Base-by-base conservation (phyloP, 73 alveolate genomes). In the Tetrahymena malaccensis region DNA sequence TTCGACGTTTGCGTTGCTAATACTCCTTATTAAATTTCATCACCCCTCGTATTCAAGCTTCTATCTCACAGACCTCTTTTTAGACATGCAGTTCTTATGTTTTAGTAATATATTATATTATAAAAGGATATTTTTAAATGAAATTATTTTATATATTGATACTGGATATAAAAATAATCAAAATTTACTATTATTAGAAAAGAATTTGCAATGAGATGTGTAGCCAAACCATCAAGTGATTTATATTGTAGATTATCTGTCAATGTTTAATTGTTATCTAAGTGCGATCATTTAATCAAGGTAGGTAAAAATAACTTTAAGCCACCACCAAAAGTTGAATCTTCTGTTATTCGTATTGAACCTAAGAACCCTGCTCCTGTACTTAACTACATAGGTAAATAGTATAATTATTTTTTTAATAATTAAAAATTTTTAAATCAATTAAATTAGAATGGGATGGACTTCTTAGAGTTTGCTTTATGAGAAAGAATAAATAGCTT, bases 261-360 rank as follows among this genome's bases (percentile, higher is more conserved):
- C 22, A 99, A 99, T 94, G 99, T 98, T 40, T 98, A 99, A 96
- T 96, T 99, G 97, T 97, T 99, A 57, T 96, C 99, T 50, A 98
- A 99, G 94, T 99, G 97, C n/a, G 99, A 98, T 93, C 99, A 99
- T 96, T 95, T 99, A 43, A 96, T 99, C 98, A 99, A 99, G 96
- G 99, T 99, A 27, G 97, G 99, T 13, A 98, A 98, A 96, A 99
- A 99, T 94, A 98, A 97, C 96, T 99, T 99, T 95, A 98, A 98
- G 95, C 99, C 99, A 55, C 99, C 99, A 89, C 99, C 99, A 43
- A 99, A 99, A 94, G 99, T 99, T 17, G 99, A 99, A 96, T 98
- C 99, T 34, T 98, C 99, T 55, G 99, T 99, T 15, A 99, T 99
- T 21, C 96, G 99, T 93, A 99, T 99, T 85, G 99, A 98, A 95